Base-by-base conservation (phyloP, 352 stramenopile species). In the Globisporangium cederbergense region DNA sequence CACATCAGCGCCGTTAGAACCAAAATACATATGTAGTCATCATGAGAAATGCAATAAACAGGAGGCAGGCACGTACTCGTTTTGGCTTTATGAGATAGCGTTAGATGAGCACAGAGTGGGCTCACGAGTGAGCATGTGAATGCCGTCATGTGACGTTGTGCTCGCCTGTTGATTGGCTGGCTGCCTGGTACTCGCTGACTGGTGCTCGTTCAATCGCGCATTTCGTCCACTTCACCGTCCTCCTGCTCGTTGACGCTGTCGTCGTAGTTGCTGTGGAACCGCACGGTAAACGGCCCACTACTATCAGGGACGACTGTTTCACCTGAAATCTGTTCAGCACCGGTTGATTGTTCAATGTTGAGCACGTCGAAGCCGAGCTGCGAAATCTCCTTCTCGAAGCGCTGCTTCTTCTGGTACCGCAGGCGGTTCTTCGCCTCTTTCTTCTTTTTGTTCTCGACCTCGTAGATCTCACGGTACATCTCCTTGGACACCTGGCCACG, bases 381-480 rank as follows among this genome's bases (percentile, higher is more conserved):
- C 14, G 74, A 74, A 61, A 93, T 68, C 30, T 76, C 83, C 20
- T 69, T 78, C 60, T 93, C 84, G 68, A 89, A 89, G 55, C 71
- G 72, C 66, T 90, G 79, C 11, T 79, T 69, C 40, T 74, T 70
- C 18, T 77, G 75, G 45, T 71, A 70, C 47, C 75, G 72, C 45
- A 77, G 66, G 3, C 75, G 73, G 55, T 89, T 89, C 71, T 89
- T 88, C 40, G 72, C 68, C 34, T 89, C 79, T 66, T 93, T 91
- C 70, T 93, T 93, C 58, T 87, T 77, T 38, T 76, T 60, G 40
- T 86, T 75, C 61, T 93, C 84, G 18, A 93, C 70, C 60, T 84
- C 80, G 60, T 91, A 93, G 60, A 93, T 91, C 16, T 82, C 70
- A 20, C 81, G 79, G 66, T 93, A 93, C 58, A 73, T 72, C 22